Conservation (phyloP, 306 rosid genomes). For the Ormosia emarginata region DNA sequence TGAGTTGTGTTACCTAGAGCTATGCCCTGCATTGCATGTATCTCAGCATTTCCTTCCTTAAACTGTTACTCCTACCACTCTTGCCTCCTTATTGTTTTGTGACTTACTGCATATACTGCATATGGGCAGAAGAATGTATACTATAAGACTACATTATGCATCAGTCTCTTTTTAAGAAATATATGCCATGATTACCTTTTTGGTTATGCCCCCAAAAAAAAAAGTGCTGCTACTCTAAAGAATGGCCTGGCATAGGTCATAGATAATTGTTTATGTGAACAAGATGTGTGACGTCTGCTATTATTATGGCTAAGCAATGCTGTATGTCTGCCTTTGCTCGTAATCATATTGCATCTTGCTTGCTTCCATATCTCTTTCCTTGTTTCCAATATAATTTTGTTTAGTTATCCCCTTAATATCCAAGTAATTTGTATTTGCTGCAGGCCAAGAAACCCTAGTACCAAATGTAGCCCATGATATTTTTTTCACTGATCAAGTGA, state of each 20-base stretch:
- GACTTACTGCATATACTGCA: not conserved
- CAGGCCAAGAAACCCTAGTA: constrained; percentile 73
- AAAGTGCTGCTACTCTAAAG: not conserved
- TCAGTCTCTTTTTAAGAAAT: not conserved
- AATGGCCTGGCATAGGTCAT: not conserved
- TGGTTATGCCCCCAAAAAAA: not conserved
- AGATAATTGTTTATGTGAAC: not conserved
- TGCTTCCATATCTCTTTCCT: not conserved
- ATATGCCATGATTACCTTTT: not conserved
- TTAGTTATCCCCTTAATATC: not conserved
- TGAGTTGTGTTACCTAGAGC: not conserved
- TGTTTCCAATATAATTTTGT: not conserved
- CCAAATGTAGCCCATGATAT: not conserved
- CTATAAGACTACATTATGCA: not conserved
- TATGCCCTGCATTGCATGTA: not conserved
- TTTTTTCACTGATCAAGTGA: constrained; percentile 17
- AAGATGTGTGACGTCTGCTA: not conserved
- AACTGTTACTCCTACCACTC: not conserved
- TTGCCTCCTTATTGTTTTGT: not conserved
- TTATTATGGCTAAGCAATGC: not conserved
- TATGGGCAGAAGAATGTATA: no score
- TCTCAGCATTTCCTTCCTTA: not conserved
- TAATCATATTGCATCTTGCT: not conserved
- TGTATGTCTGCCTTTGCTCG: not conserved
- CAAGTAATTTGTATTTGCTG: constrained; percentile 6